Percentiles rank a stretch among this genome's conserved stretches.
These are phyloP conservation scores for Polyporus tsugae DNA, from an alignment of 1,284 basidiomycete genomes.

Conservation along the genomic window DNA sequence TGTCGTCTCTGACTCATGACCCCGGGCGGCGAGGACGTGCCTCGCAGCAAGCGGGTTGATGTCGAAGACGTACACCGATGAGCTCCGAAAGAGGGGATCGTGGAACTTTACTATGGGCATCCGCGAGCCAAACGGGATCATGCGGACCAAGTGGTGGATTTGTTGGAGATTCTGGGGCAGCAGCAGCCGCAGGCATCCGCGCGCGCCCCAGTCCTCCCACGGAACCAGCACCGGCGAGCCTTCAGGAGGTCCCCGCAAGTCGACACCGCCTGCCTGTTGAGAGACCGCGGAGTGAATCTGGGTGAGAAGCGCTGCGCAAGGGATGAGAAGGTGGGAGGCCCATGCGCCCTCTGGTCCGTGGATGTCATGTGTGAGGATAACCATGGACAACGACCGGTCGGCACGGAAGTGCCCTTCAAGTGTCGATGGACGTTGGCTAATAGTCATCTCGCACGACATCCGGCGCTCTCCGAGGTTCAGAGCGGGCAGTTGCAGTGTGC, in stretches of 20 bases:
- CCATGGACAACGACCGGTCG: not conserved
- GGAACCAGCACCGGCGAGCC: too few species aligned
- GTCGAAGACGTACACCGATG: conserved; percentile 1
- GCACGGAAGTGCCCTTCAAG: too few species aligned
- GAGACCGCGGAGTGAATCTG: too few species aligned
- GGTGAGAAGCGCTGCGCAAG: not conserved
- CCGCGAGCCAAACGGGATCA: not conserved
- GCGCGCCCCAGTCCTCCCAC: not conserved
- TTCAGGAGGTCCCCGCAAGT: too few species aligned
- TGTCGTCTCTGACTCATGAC: not conserved
- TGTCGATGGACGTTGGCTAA: too few species aligned
- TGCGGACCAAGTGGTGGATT: too few species aligned
- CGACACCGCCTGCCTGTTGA: too few species aligned
- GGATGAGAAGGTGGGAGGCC: conserved; percentile 1
- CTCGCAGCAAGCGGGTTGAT: not conserved
- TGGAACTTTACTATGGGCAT: not conserved
- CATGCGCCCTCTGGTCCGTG: too few species aligned
- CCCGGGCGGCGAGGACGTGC: not conserved
- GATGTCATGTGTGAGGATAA: not conserved
- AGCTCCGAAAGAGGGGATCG: not conserved
- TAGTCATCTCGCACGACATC: too few species aligned
- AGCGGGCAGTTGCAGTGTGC: not conserved
- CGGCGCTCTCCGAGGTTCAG: too few species aligned
- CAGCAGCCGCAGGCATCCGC: not conserved
- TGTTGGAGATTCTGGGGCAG: too few species aligned